Conservation (phyloP, 225 moss, liverwort and hornwort species). For the Bryoerythrophyllum caledonicum region DNA sequence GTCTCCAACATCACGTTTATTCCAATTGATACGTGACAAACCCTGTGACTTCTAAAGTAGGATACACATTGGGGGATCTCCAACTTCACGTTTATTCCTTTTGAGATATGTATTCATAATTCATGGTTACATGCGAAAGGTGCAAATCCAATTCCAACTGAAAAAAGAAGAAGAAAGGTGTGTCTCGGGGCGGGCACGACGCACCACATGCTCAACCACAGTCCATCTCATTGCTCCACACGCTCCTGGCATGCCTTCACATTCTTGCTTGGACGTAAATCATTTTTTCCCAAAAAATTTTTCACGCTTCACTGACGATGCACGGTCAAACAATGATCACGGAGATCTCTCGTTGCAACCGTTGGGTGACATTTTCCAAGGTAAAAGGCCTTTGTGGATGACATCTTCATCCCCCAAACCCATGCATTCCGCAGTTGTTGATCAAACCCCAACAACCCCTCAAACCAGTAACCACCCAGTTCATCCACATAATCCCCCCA, state of each 20-base stretch:
- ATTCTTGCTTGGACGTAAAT: too few relatives aligned
- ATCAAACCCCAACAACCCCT: neutral
- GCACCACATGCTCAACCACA: neutral
- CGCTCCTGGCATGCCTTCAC: constrained; percentile 20
- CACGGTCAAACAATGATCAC: too few relatives aligned
- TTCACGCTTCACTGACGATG: neutral
- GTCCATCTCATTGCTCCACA: constrained; percentile 12
- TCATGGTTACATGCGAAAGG: neutral
- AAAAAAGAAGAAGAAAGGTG: neutral
- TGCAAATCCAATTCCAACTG: too few relatives aligned
- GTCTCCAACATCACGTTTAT: too few relatives aligned
- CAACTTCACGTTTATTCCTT: too few relatives aligned
- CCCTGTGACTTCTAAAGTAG: too few relatives aligned
- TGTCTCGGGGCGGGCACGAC: constrained; percentile 16
- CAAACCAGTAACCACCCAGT: neutral
- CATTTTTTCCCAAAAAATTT: too few relatives aligned
- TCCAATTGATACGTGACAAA: too few relatives aligned
- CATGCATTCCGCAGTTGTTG: neutral
- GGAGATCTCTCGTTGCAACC: neutral
- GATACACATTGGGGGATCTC: too few relatives aligned
- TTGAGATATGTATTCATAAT: neutral
- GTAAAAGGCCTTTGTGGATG: too few relatives aligned
- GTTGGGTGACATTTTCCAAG: too few relatives aligned
- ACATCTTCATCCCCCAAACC: neutral
- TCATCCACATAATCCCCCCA: neutral